A percentile compares a stretch with the other conserved stretches of the same genome.
phyloP scores from a whole-genome alignment of 805 yeast genomes.

The Metschnikowia matae region DNA sequence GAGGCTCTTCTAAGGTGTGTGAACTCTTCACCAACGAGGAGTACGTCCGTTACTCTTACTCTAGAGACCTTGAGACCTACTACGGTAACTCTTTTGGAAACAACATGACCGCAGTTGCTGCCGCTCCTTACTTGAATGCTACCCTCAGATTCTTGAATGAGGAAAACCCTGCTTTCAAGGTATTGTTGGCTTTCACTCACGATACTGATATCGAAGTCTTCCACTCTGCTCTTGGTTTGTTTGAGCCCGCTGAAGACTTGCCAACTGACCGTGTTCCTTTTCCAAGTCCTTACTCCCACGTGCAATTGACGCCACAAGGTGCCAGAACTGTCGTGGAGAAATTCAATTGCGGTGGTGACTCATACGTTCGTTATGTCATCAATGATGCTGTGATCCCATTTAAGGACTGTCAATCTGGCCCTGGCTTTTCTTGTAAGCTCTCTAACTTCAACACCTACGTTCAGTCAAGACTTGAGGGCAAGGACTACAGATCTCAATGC shows the following conservation, averaged over 20 bases:
- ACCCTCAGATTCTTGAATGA: constrained; percentile 48
- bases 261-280: constrained; percentile 46
- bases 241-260: constrained; percentile 39
- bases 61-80: constrained; percentile 54
- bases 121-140: constrained; percentile 51
- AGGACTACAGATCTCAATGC: constrained; percentile 28
- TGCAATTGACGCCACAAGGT: constrained; percentile 38
- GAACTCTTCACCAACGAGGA: constrained; percentile 65
- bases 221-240: constrained; percentile 61
- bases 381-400: constrained; percentile 41
- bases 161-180: constrained; percentile 40
- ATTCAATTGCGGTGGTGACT: constrained; percentile 25
- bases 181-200: constrained; percentile 71
- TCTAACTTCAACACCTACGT: constrained; percentile 31
- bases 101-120: constrained; percentile 52
- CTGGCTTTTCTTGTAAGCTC: constrained; percentile 42
- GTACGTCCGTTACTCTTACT: constrained; percentile 58
- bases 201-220: constrained; percentile 64
- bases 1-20: constrained; percentile 66
- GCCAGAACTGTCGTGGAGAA: constrained; percentile 39
- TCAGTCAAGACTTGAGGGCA: constrained; percentile 23
- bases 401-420: constrained; percentile 32
- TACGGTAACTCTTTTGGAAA: constrained; percentile 64
- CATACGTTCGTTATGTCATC: constrained; percentile 36
- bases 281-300: constrained; percentile 43